Evolutionary conservation across 2,329 filamentous ascomycete genomes (phyloP), one percentile per base, ranked within the genome.

Genomic region (Penicillium fuscoglaucum): DNA sequence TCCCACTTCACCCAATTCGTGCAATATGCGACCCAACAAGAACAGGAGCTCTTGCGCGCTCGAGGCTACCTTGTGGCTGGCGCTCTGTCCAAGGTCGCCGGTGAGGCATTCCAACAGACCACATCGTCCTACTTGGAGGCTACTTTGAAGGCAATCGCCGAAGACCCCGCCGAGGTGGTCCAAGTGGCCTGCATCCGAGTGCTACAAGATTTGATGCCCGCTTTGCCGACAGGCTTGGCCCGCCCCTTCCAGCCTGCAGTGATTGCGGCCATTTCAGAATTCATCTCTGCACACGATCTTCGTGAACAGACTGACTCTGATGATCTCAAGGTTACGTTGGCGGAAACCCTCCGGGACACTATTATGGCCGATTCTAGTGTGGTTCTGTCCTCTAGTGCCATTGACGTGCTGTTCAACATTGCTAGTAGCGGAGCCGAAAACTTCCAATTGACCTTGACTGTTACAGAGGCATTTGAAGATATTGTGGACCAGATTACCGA

Each of bases 131-230:
- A 76, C 59, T 67, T 74, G 37, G 87, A 89, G 7, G 80, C 83
- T 15, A 83, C 90, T 1, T 83, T 98, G 52, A 85, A 89, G 51
- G 87, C 88, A 8, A 90, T 96, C 64, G 86, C 85, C 10, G 80
- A 81, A 37, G 93, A 96, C 64, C 80, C 87, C 21, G 90, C 90
- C 0, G 93, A 97, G 72, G 87, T 98, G 37, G 93, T 98, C 44
- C 91, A 95, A 73, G 93, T 96, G 19, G 88, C 93, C 21, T 96
- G 91, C 69, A 89, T 98, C 68, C 93, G 93, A 72, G 89, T 91
- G 1, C 78, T 96, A 37, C 91, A 97, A 68, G 83, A 84, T 68
- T 84, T 87, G 55, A 74, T 88, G 13, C 81, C 83, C 52, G 76
- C 82, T 31, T 73, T 88, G 46, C 80, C 83, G 31, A 70, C 74